Conservation (phyloP, 805 yeast species). For the Nakazawaea sp. region DNA sequence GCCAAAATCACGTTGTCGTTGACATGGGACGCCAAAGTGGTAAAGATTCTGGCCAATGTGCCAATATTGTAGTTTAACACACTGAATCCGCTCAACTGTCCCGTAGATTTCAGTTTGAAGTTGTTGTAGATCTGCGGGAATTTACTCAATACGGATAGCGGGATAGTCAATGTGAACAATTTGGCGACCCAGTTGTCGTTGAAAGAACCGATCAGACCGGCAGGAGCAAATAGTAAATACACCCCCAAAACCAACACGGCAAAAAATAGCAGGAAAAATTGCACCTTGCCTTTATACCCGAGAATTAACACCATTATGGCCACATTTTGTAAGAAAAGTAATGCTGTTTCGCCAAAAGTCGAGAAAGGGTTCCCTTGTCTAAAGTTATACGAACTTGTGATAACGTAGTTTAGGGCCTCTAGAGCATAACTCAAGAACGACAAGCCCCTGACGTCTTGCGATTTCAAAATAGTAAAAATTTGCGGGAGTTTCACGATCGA, state of each 20-base stretch:
- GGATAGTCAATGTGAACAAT: constrained; percentile 27
- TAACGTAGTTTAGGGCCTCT: constrained; percentile 26
- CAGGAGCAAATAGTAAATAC: constrained; percentile 7
- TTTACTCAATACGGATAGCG: constrained; percentile 27
- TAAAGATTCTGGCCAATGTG: constrained; percentile 30
- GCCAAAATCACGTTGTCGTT: constrained; percentile 25
- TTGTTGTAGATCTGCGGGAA: constrained; percentile 35
- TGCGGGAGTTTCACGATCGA: constrained; percentile 35
- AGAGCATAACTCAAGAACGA: constrained; percentile 24
- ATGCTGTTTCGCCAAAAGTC: constrained; percentile 31
- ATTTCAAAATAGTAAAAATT: constrained; percentile 24
- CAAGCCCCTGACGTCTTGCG: constrained; percentile 27
- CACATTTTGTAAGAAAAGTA: constrained; percentile 28
- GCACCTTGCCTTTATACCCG: constrained; percentile 10
- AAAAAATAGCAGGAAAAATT: constrained; percentile 5
- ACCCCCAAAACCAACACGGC: constrained; percentile 1
- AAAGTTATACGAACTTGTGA: constrained; percentile 28
- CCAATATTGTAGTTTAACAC: constrained; percentile 30
- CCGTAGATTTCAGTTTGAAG: constrained; percentile 31
- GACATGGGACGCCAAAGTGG: constrained; percentile 27
- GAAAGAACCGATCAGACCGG: constrained; percentile 9
- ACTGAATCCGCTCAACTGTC: constrained; percentile 29
- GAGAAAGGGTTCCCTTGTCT: constrained; percentile 27
- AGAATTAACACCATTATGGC: constrained; percentile 23
- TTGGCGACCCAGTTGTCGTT: constrained; percentile 11